Percentiles rank a stretch among this genome's conserved stretches.
Conservation (phyloP, 2,329 filamentous ascomycete species). For the Penicillium sp. region DNA sequence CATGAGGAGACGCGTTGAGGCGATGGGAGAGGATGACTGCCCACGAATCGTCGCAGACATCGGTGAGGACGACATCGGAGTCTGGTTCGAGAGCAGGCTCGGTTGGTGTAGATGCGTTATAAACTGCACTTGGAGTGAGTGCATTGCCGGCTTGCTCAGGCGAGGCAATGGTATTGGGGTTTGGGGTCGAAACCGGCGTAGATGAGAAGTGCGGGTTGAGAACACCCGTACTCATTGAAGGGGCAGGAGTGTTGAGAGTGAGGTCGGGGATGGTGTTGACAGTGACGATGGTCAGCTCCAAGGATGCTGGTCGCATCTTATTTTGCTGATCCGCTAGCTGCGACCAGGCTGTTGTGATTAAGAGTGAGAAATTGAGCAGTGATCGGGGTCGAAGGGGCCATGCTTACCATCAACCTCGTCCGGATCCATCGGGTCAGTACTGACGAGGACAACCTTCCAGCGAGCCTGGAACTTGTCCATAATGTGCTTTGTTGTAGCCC, state of each 20-base stretch:
- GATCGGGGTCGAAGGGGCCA: not conserved
- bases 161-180: slow-evolving; percentile 41
- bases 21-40: slow-evolving; percentile 58
- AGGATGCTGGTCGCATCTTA: slow-evolving; percentile 36
- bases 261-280: slow-evolving; percentile 43
- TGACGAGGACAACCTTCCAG: slow-evolving; percentile 61
- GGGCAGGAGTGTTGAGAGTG: slow-evolving; percentile 37
- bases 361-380: slow-evolving; percentile 24
- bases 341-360: slow-evolving; percentile 40
- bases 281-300: slow-evolving; percentile 44
- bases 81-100: slow-evolving; percentile 50
- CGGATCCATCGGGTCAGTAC: slow-evolving; percentile 54
- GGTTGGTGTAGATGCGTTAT: slow-evolving; percentile 43
- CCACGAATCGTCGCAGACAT: slow-evolving; percentile 64
- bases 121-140: slow-evolving; percentile 43
- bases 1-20: slow-evolving; percentile 45
- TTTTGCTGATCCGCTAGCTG: slow-evolving; percentile 45
- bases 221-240: slow-evolving; percentile 38
- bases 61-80: slow-evolving; percentile 60
- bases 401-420: slow-evolving; percentile 55
- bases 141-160: slow-evolving; percentile 49
- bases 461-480: slow-evolving; percentile 55
- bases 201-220: slow-evolving; percentile 40
- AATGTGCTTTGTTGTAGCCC: slow-evolving; percentile 60
- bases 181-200: slow-evolving; percentile 47